These are phyloP conservation scores for Physaria fendleri DNA, from an alignment of 345 rosid genomes.

Conservation along the genomic window DNA sequence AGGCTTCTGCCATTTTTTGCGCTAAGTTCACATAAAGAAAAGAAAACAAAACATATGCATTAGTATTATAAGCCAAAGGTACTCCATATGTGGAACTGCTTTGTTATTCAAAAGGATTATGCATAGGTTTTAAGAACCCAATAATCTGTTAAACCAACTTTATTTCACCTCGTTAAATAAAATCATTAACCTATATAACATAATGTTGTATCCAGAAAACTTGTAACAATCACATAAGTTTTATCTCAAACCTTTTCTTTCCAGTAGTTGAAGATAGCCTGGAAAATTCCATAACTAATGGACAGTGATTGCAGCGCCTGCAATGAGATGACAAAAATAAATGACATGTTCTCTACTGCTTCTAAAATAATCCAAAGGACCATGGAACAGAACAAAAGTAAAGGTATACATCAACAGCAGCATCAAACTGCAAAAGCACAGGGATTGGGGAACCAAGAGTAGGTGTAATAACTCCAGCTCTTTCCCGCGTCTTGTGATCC, in stretches of 20 bases:
- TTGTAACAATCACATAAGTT: not conserved
- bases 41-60: slow-evolving; percentile 12
- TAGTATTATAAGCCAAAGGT: not conserved
- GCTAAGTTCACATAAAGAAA: slow-evolving; percentile 40
- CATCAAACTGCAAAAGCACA: slow-evolving; percentile 76
- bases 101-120: not conserved
- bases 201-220: not conserved
- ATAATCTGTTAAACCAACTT: not conserved
- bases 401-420: slow-evolving; percentile 66
- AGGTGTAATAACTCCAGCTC: slow-evolving; percentile 85
- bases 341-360: not conserved
- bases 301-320: slow-evolving; percentile 76
- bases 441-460: slow-evolving; percentile 82
- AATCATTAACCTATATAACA: not conserved
- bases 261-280: slow-evolving; percentile 82
- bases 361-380: not conserved
- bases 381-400: slow-evolving; percentile 13
- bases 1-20: slow-evolving; percentile 98
- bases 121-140: slow-evolving; percentile 5
- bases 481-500: slow-evolving; percentile 96
- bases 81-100: not conserved
- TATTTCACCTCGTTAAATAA: not conserved
- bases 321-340: slow-evolving; percentile 16
- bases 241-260: slow-evolving; percentile 66
- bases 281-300: slow-evolving; percentile 54